Evolutionary conservation across 2,329 filamentous ascomycete genomes (phyloP).

Genomic region (Diaporthe vexans): DNA sequence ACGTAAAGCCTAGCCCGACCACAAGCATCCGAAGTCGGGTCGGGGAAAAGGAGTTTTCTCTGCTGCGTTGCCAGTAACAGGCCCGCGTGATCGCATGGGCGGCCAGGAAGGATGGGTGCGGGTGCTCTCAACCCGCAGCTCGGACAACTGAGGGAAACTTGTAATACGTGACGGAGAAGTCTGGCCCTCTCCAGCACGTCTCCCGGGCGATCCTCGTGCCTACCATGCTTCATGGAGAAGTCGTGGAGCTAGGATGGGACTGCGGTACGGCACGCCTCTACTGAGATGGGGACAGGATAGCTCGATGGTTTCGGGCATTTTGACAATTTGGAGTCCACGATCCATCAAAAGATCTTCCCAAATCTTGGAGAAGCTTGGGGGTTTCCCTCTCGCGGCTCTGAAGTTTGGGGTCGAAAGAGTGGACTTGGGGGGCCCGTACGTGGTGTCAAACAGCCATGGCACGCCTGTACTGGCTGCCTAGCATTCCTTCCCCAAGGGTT

Average conservation of each 20-base stretch:
- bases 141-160: background rate
- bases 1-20: conserved; percentile 29
- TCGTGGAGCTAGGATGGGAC: conserved; percentile 39
- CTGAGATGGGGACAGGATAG: conserved; percentile 39
- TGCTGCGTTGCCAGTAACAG: conserved; percentile 16
- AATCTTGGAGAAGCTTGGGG: conserved; percentile 43
- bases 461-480: conserved; percentile 19
- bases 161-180: conserved; percentile 14
- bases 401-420: conserved; percentile 41
- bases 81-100: background rate
- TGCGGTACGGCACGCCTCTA: conserved; percentile 42
- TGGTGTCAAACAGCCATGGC: conserved; percentile 23
- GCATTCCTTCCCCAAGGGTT: conserved; percentile 38
- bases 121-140: background rate
- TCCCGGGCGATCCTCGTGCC: conserved; percentile 25
- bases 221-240: conserved; percentile 33
- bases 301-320: conserved; percentile 35
- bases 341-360: conserved; percentile 40
- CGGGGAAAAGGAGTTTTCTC: conserved; percentile 29
- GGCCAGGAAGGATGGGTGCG: background rate
- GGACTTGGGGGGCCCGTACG: conserved; percentile 32
- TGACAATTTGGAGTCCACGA: conserved; percentile 37
- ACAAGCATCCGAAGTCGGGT: conserved; percentile 34
- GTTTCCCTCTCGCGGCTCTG: conserved; percentile 33
- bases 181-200: conserved; percentile 19